phyloP scores from a whole-genome alignment of 306 rosid genomes.

The Vigna nakashimae region DNA sequence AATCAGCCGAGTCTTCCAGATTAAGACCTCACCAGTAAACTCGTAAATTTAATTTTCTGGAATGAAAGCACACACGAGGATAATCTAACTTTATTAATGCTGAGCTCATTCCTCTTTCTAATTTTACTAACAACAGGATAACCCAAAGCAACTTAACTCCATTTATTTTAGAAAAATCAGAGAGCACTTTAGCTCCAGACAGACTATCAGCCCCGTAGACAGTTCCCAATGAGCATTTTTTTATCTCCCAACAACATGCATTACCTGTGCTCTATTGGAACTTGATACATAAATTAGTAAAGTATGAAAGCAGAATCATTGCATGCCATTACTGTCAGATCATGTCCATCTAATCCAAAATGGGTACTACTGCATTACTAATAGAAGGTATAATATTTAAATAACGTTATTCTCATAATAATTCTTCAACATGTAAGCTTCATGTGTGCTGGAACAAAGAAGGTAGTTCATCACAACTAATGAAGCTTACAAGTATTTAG shows the following conservation, averaged over 20 bases:
- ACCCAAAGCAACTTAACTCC: slow-evolving; percentile 34
- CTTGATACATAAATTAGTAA: slow-evolving; percentile 53
- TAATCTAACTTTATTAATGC: slow-evolving; percentile 7
- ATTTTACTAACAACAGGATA: slow-evolving; percentile 7
- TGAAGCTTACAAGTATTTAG: slow-evolving; percentile 3
- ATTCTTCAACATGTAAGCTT: slow-evolving; percentile 9
- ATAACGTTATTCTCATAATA: slow-evolving; percentile 14
- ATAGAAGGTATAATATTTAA: slow-evolving; percentile 23
- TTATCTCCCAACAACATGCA: slow-evolving; percentile 36
- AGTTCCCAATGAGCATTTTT: slow-evolving; percentile 50
- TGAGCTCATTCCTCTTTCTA: slow-evolving; percentile 28
- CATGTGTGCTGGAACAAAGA: slow-evolving; percentile 1
- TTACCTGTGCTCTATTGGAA: slow-evolving; percentile 57
- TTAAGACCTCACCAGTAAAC: neutral
- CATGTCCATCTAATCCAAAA: slow-evolving; percentile 48
- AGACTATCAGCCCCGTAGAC: slow-evolving; percentile 45
- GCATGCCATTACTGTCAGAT: slow-evolving; percentile 55
- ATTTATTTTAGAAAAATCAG: slow-evolving; percentile 23
- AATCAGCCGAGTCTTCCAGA: neutral
- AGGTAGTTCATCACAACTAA: neutral
- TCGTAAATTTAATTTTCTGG: neutral
- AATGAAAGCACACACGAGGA: slow-evolving; percentile 10
- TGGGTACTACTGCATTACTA: neutral
- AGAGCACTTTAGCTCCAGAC: slow-evolving; percentile 42
- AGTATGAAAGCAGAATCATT: slow-evolving; percentile 47